Evolutionary conservation across 805 yeast genomes (phyloP), one percentile per base, ranked within the genome.

Genomic region (Ogataea henricii): DNA sequence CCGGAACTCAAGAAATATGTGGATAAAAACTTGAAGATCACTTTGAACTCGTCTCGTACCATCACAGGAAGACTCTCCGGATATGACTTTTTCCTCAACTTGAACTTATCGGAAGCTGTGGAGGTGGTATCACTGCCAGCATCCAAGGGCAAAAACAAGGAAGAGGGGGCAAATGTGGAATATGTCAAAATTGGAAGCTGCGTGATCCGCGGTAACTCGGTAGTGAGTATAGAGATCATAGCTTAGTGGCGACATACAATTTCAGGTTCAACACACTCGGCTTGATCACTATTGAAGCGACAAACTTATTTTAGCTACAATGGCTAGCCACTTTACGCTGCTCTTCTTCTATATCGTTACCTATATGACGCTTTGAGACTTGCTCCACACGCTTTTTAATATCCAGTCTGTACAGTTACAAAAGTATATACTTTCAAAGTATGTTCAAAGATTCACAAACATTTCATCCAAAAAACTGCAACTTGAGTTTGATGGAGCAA

Each of bases 61-160:
- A 80, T 92, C 1, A 78, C 80, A n/a, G 98, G 98, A 2, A 78
- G 79, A 10, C 74, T 92, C 46, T 74, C 88, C 58, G 98, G 98
- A 2, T 92, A 82, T 64, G 98, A 92, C 63, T 79, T 82, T 22
- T 70, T 70, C 40, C 46, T 70, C 34, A 70, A 70, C 45, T 48
- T 70, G 43, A 68, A 71, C 14, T 33, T 70, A 18, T 58, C 58
- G 49, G 63, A 58, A 27, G 59, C 59, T 4, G 59, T 59, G 18
- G 61, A 61, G 37, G 21, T 43, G 22, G 43, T 52, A 6, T 22
- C 34, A 10, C 46, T 49, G 22, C 42, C 41, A 3, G 21, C 33
- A 39, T n/a, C 43, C 13, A 46, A 43, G 22, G 30, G 41, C 21
- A 46, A 30, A 17, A 30, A 18, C 13, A 41, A 40, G 17, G 45